Conservation (phyloP, 805 yeast species). For the Ogataea zsoltii region DNA sequence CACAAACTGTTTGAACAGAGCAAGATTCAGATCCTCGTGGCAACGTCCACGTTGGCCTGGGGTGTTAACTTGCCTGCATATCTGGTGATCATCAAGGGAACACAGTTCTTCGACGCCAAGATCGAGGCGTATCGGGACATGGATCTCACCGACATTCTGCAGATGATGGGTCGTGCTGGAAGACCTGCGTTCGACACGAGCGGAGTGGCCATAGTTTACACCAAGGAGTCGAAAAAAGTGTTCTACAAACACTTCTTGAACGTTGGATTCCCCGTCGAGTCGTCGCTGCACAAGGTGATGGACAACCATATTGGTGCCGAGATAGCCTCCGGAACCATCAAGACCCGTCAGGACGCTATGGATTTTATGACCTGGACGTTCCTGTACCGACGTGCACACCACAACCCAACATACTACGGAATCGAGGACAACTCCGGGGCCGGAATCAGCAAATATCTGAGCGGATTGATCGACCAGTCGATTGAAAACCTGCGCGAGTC, state of each 20-base stretch:
- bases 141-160: slow-evolving; percentile 80
- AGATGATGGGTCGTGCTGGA: slow-evolving; percentile 87
- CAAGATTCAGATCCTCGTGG: slow-evolving; percentile 70
- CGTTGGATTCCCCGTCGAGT: slow-evolving; percentile 81
- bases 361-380: slow-evolving; percentile 79
- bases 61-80: slow-evolving; percentile 85
- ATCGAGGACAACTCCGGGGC: slow-evolving; percentile 58
- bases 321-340: slow-evolving; percentile 68
- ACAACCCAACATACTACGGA: slow-evolving; percentile 76
- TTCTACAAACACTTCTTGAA: slow-evolving; percentile 78
- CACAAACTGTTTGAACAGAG: slow-evolving; percentile 69
- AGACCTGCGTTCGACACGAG: slow-evolving; percentile 79
- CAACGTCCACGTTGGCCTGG: slow-evolving; percentile 86
- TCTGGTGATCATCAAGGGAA: slow-evolving; percentile 75
- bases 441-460: slow-evolving; percentile 60
- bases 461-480: slow-evolving; percentile 66
- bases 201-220: slow-evolving; percentile 75
- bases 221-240: slow-evolving; percentile 71
- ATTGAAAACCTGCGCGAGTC: slow-evolving; percentile 70
- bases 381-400: slow-evolving; percentile 69
- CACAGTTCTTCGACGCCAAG: slow-evolving; percentile 62
- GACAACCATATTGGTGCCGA: slow-evolving; percentile 84
- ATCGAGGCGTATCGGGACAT: slow-evolving; percentile 73
- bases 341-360: slow-evolving; percentile 65
- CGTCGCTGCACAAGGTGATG: slow-evolving; percentile 73